These are phyloP conservation scores for Orbilia oligospora DNA, from an alignment of 2,329 filamentous ascomycete species.

Conservation along the genomic window DNA sequence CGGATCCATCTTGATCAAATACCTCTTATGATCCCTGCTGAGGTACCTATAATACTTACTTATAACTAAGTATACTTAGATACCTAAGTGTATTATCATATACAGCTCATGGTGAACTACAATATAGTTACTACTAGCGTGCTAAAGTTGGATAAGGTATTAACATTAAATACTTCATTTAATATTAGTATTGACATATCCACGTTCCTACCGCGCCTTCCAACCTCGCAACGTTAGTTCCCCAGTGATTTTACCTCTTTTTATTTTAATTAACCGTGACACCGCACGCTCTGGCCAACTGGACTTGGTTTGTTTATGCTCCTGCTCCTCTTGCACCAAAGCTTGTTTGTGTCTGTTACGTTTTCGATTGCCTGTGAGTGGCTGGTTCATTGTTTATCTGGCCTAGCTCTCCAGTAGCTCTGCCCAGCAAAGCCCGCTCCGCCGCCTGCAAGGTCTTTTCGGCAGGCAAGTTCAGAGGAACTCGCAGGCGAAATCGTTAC, in stretches of 20 bases:
- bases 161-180: too few relatives aligned
- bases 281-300: constrained; percentile 20
- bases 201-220: constrained; percentile 4
- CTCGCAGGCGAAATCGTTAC: constrained; percentile 48
- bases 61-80: too few relatives aligned
- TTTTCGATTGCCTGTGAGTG: constrained; percentile 46
- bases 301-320: constrained; percentile 1
- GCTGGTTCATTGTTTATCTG: constrained; percentile 53
- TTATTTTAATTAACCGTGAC: constrained; percentile 1
- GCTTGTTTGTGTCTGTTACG: constrained; percentile 57
- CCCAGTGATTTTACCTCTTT: constrained; percentile 16
- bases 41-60: too few relatives aligned
- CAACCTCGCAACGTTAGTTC: constrained; percentile 5
- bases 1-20: too few relatives aligned
- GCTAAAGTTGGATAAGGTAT: too few relatives aligned
- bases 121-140: too few relatives aligned
- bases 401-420: constrained; percentile 40
- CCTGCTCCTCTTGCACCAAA: constrained; percentile 21
- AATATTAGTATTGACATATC: too few relatives aligned
- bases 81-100: too few relatives aligned
- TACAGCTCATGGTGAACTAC: too few relatives aligned
- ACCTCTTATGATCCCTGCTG: too few relatives aligned
- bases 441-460: constrained; percentile 36
- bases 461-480: constrained; percentile 55
- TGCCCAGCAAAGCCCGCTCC: constrained; percentile 35